A percentile compares a stretch with the other conserved stretches of the same genome.
Conservation (phyloP, 1,284 basidiomycete species). For the Hypsizygus ulmarius region DNA sequence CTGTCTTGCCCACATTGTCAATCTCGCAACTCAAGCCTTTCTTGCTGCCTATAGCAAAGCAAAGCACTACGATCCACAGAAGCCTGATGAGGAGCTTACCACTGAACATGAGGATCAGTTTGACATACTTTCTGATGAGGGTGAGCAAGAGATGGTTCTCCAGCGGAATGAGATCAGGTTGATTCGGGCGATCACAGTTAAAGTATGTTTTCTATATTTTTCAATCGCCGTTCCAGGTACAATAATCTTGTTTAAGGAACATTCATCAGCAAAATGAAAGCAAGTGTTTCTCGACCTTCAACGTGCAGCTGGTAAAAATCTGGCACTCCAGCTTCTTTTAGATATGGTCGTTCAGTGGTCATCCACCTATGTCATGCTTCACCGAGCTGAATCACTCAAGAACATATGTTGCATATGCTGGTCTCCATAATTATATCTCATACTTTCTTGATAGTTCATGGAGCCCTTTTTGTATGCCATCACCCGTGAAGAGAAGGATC, state of each 20-base stretch:
- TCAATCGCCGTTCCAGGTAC: not conserved
- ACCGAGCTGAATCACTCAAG: conserved; percentile 23
- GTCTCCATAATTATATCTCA: not conserved
- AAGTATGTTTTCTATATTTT: conserved; percentile 23
- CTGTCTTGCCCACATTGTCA: conserved; percentile 38
- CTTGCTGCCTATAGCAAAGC: conserved; percentile 29
- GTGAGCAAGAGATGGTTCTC: not conserved
- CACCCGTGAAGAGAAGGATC: conserved; percentile 24
- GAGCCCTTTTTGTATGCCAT: conserved; percentile 32
- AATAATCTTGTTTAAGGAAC: conserved; percentile 21
- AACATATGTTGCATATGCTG: conserved; percentile 18
- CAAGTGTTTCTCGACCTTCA: conserved; percentile 29
- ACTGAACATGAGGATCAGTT: not conserved
- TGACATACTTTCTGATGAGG: not conserved
- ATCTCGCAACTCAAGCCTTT: conserved; percentile 35
- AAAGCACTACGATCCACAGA: conserved; percentile 26
- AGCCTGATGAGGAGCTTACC: conserved; percentile 18
- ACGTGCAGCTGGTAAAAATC: not conserved
- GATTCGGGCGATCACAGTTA: conserved; percentile 29
- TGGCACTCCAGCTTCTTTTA: conserved; percentile 28
- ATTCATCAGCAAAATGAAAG: conserved; percentile 33
- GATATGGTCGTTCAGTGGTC: conserved; percentile 44
- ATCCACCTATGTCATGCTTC: conserved; percentile 38
- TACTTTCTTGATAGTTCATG: conserved; percentile 22
- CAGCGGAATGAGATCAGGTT: conserved; percentile 30